phyloP scores from a whole-genome alignment of 23 red algal species.

The Gracilaria gracilis region DNA sequence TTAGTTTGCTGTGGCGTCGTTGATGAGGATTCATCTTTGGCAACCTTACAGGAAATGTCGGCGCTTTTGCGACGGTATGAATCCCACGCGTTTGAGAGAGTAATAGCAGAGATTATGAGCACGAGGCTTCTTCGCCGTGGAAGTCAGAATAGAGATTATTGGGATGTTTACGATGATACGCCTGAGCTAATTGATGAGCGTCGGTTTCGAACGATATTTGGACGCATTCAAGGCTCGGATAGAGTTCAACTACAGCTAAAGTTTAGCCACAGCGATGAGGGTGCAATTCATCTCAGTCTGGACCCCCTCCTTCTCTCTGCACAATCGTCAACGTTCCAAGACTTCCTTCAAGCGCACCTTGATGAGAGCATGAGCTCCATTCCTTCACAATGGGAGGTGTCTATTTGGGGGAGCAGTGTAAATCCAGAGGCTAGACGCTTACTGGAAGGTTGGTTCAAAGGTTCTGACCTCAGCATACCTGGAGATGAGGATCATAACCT shows the following conservation, averaged over 20 bases:
- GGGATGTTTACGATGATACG: conserved; percentile 18
- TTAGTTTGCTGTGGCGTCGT: conserved; percentile 16
- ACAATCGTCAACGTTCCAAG: not conserved
- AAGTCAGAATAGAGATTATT: not conserved
- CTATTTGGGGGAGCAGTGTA: not conserved
- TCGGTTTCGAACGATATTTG: conserved; percentile 3
- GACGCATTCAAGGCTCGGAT: conserved; percentile 29
- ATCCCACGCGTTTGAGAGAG: conserved; percentile 17
- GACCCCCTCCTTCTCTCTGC: conserved; percentile 4
- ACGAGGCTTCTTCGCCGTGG: conserved; percentile 2
- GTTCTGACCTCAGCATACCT: not conserved
- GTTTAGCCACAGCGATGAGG: not conserved
- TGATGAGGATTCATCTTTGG: conserved; percentile 1
- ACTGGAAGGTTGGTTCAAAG: conserved; percentile 11
- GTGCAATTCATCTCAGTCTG: not conserved
- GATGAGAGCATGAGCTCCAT: not conserved
- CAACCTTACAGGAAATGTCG: conserved; percentile 21
- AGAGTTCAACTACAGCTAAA: not conserved
- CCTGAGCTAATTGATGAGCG: conserved; percentile 11
- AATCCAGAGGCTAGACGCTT: not conserved
- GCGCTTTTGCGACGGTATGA: not conserved
- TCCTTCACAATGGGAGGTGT: not conserved
- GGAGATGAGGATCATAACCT: not conserved
- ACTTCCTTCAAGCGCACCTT: not conserved
- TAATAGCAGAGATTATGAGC: conserved; percentile 19